phyloP scores from a whole-genome alignment of 306 rosid species.

The Lupinus albus region DNA sequence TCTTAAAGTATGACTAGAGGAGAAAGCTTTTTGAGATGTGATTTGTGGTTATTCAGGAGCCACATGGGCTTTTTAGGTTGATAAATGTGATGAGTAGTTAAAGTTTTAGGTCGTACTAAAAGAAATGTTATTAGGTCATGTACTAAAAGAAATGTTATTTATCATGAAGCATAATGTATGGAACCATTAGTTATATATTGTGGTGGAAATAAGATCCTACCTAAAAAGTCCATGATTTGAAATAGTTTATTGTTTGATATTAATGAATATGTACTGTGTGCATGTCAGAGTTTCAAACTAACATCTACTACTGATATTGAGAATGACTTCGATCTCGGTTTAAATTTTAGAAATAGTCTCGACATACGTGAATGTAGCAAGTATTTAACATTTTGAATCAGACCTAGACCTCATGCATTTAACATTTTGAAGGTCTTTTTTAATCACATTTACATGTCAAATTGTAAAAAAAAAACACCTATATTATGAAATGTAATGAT shows the following conservation, averaged over 20 bases:
- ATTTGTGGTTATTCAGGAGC: not conserved
- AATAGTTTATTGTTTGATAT: not conserved
- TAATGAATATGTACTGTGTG: too few relatives aligned
- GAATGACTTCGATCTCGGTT: too few relatives aligned
- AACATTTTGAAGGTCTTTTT: too few relatives aligned
- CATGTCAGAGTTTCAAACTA: too few relatives aligned
- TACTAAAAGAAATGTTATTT: constrained; percentile 14
- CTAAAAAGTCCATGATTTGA: constrained; percentile 40
- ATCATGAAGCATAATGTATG: constrained; percentile 37
- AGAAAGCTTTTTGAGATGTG: constrained; percentile 17
- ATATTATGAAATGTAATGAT: too few relatives aligned
- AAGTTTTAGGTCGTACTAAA: constrained; percentile 4
- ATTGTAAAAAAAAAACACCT: too few relatives aligned
- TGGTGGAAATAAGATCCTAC: constrained; percentile 43
- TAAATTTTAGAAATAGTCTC: too few relatives aligned
- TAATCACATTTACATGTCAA: too few relatives aligned
- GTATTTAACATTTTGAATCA: too few relatives aligned
- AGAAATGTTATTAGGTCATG: constrained; percentile 17
- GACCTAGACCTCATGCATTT: too few relatives aligned
- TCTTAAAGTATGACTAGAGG: constrained; percentile 24
- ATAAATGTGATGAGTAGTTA: constrained; percentile 7
- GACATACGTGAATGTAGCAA: too few relatives aligned
- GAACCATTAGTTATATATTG: constrained; percentile 24
- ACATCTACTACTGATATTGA: too few relatives aligned
- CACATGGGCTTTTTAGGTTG: constrained; percentile 17